Percentiles rank a stretch among this genome's conserved stretches.
Conservation (phyloP, 495 filamentous ascomycete genomes). For the Aspergillus heteromorphus region DNA sequence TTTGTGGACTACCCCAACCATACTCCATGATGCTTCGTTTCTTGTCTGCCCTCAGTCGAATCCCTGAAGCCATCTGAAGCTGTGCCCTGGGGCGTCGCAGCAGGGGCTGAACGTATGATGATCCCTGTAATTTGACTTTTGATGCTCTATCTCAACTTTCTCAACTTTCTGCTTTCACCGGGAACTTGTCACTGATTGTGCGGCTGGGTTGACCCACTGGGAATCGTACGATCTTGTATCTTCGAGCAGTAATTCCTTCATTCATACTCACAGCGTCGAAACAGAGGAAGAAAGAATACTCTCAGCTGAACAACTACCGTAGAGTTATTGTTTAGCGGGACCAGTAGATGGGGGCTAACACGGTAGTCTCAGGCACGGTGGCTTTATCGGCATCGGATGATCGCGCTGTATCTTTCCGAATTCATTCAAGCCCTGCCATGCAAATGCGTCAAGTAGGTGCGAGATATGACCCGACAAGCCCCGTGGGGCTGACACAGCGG, state of each 20-base stretch:
- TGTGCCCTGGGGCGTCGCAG: slow-evolving; percentile 24
- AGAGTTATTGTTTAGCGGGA: neutral
- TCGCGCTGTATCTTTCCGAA: neutral
- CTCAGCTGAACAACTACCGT: neutral
- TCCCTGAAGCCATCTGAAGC: slow-evolving; percentile 14
- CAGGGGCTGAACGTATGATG: slow-evolving; percentile 23
- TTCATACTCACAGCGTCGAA: neutral
- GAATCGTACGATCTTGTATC: neutral
- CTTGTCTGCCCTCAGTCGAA: neutral
- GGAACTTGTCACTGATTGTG: neutral
- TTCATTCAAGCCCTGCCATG: neutral
- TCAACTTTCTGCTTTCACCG: slow-evolving; percentile 4
- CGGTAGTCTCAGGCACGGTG: neutral
- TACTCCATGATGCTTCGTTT: slow-evolving; percentile 5
- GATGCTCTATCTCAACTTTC: slow-evolving; percentile 6
- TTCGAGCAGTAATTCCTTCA: neutral
- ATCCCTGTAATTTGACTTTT: slow-evolving; percentile 16
- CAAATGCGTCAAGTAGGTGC: neutral
- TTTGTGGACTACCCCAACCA: neutral
- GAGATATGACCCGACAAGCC: neutral
- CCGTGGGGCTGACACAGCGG: neutral
- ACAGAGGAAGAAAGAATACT: neutral
- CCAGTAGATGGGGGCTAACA: neutral
- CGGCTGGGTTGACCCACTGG: neutral
- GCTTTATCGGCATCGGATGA: neutral